These are phyloP conservation scores for Mycena capillaripes DNA, from an alignment of 768 basidiomycete species.

Conservation along the genomic window DNA sequence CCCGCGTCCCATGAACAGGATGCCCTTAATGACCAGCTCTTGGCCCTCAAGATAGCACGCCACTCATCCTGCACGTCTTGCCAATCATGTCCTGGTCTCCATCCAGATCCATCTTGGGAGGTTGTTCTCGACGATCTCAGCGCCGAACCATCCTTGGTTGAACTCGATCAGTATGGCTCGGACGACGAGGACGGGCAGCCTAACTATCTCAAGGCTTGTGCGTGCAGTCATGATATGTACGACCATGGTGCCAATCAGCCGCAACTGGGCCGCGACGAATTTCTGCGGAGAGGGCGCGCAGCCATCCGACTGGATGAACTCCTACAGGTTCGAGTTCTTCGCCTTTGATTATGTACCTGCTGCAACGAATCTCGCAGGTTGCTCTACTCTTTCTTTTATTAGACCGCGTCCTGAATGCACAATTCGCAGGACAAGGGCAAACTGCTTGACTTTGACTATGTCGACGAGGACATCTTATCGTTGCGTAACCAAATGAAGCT, in stretches of 20 bases:
- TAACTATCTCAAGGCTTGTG: constrained; percentile 71
- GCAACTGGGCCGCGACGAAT: constrained; percentile 71
- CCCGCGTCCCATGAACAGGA: constrained; percentile 70
- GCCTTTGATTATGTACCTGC: not conserved
- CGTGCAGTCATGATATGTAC: constrained; percentile 75
- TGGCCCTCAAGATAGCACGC: constrained; percentile 85
- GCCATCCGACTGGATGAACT: constrained; percentile 88
- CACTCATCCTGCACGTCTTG: constrained; percentile 83
- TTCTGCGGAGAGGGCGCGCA: constrained; percentile 78
- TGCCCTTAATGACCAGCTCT: constrained; percentile 61
- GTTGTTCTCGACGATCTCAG: constrained; percentile 70
- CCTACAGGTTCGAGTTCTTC: constrained; percentile 70
- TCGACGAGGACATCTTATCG: constrained; percentile 77
- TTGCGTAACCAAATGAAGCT: constrained; percentile 79
- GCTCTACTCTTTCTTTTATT: not conserved
- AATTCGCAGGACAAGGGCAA: constrained; percentile 75
- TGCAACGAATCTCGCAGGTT: constrained; percentile 15
- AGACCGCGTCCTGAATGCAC: not conserved
- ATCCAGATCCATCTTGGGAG: constrained; percentile 69
- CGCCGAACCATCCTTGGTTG: constrained; percentile 63
- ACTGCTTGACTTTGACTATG: constrained; percentile 85
- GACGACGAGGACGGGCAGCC: constrained; percentile 73
- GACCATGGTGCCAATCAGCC: constrained; percentile 78
- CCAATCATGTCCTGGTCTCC: constrained; percentile 75
- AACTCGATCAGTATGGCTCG: constrained; percentile 76